Evolutionary conservation across 1,284 basidiomycete genomes (phyloP).

Genomic region (Fomes fomentarius): DNA sequence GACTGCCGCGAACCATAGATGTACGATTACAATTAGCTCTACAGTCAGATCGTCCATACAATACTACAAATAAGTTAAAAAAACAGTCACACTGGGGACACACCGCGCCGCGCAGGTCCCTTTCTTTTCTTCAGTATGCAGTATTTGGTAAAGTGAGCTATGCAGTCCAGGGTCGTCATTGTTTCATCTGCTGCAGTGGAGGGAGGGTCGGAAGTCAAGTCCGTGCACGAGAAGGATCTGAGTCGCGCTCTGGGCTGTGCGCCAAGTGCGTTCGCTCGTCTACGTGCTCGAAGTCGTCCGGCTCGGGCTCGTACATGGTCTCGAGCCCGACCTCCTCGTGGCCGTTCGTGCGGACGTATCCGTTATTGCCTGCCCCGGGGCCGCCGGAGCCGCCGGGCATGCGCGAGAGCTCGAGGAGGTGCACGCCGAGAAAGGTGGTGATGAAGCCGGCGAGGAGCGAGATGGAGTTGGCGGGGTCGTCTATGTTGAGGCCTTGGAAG

Average conservation of each 20-base stretch:
- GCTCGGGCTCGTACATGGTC: slow-evolving; percentile 22
- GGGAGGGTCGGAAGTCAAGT: not conserved
- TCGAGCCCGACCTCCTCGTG: slow-evolving; percentile 22
- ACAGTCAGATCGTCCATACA: slow-evolving; percentile 11
- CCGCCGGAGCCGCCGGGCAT: slow-evolving; percentile 4
- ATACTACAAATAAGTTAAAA: slow-evolving; percentile 17
- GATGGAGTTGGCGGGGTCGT: slow-evolving; percentile 78
- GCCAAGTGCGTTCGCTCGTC: slow-evolving; percentile 20
- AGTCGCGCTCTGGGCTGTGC: slow-evolving; percentile 9
- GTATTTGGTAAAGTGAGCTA: too few species aligned
- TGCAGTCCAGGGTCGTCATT: too few species aligned
- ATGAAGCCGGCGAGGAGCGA: slow-evolving; percentile 88
- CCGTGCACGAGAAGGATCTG: not conserved
- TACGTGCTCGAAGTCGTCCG: slow-evolving; percentile 15
- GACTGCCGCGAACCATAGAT: slow-evolving; percentile 2
- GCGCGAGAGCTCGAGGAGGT: slow-evolving; percentile 64
- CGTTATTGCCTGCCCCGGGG: not conserved
- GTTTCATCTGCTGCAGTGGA: slow-evolving; percentile 4
- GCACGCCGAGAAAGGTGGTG: slow-evolving; percentile 52
- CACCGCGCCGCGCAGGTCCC: too few species aligned
- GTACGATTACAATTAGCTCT: slow-evolving; percentile 10
- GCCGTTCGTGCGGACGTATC: slow-evolving; percentile 17
- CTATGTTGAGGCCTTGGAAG: slow-evolving; percentile 97
- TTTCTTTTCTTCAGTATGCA: not conserved
- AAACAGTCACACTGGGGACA: too few species aligned